Evolutionary conservation across 139 green algal genomes (phyloP).

Genomic region (Penium margaritaceum): DNA sequence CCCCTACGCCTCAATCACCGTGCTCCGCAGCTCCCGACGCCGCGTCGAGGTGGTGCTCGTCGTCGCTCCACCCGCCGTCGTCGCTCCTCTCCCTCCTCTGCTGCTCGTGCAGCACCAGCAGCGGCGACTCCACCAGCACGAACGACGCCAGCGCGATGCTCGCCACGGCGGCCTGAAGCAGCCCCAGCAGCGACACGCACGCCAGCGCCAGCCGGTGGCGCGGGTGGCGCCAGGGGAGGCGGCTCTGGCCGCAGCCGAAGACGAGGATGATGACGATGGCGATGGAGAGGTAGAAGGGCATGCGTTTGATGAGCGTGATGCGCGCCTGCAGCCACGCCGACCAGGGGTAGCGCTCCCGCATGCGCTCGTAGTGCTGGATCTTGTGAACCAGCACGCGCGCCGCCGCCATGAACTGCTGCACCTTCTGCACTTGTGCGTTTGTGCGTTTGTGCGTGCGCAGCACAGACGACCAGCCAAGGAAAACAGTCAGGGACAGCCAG

Average conservation of each 20-base stretch:
- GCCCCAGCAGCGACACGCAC: not conserved
- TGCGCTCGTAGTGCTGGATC: constrained; percentile 23
- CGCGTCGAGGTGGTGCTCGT: not conserved
- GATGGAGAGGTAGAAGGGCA: constrained; percentile 23
- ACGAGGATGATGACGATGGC: constrained; percentile 23
- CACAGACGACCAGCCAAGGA: too few relatives aligned
- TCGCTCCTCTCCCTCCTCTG: not conserved
- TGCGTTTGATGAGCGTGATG: constrained; percentile 11
- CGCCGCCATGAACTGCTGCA: constrained; percentile 24
- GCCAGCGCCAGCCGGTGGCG: not conserved
- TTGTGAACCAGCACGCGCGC: constrained; percentile 10
- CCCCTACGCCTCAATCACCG: not conserved
- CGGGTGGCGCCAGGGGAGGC: too few relatives aligned
- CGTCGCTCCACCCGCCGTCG: too few relatives aligned
- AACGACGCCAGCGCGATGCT: not conserved
- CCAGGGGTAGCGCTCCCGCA: constrained; percentile 9
- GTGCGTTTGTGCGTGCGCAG: too few relatives aligned
- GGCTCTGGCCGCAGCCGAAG: too few relatives aligned
- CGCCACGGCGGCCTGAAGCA: not conserved
- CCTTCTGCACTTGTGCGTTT: constrained; percentile 29
- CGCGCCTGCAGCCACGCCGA: not conserved
- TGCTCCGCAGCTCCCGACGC: not conserved
- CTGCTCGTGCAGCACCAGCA: constrained; percentile 2
- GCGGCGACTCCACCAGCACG: constrained; percentile 1
- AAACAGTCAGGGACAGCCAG: too few relatives aligned